These are phyloP conservation scores for Ascocoryne sarcoides DNA, from an alignment of 2,329 filamentous ascomycete genomes.

Conservation along the genomic window DNA sequence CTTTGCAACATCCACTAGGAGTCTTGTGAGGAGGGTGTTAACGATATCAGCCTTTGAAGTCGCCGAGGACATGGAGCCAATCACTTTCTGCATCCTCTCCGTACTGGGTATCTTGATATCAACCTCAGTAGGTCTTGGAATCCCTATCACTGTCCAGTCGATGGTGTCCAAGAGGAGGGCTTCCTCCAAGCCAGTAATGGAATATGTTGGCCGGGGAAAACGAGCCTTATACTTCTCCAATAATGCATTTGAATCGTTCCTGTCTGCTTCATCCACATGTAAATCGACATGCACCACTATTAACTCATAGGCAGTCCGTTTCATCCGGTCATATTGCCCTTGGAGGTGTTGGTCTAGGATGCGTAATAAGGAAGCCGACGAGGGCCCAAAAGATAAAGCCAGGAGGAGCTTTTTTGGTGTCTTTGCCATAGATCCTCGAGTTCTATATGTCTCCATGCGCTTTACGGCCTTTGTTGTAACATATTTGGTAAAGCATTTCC, in stretches of 20 bases:
- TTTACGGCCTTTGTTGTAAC: conserved; percentile 72
- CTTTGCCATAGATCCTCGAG: conserved; percentile 31
- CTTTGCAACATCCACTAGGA: conserved; percentile 60
- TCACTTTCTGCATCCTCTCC: conserved; percentile 39
- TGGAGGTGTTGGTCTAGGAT: conserved; percentile 63
- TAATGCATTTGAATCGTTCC: conserved; percentile 23
- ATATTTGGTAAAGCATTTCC: conserved; percentile 70
- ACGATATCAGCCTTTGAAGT: conserved; percentile 70
- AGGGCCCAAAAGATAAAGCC: conserved; percentile 75
- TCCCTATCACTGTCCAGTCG: conserved; percentile 42
- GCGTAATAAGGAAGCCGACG: conserved; percentile 69
- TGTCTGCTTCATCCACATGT: conserved; percentile 22
- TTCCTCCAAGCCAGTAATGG: conserved; percentile 52
- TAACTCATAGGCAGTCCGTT: conserved; percentile 59
- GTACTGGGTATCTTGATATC: conserved; percentile 18
- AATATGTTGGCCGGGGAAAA: conserved; percentile 61
- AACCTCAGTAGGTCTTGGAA: conserved; percentile 10
- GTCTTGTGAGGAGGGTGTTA: conserved; percentile 59
- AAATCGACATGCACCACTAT: conserved; percentile 43
- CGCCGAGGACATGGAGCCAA: conserved; percentile 53
- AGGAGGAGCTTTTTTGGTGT: conserved; percentile 50
- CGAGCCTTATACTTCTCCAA: conserved; percentile 40
- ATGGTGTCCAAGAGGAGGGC: conserved; percentile 45
- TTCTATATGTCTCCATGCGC: conserved; percentile 59
- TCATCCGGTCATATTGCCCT: conserved; percentile 55